phyloP scores from a whole-genome alignment of 169 alveolate genomes.

The Cryptosporidium parvum region DNA sequence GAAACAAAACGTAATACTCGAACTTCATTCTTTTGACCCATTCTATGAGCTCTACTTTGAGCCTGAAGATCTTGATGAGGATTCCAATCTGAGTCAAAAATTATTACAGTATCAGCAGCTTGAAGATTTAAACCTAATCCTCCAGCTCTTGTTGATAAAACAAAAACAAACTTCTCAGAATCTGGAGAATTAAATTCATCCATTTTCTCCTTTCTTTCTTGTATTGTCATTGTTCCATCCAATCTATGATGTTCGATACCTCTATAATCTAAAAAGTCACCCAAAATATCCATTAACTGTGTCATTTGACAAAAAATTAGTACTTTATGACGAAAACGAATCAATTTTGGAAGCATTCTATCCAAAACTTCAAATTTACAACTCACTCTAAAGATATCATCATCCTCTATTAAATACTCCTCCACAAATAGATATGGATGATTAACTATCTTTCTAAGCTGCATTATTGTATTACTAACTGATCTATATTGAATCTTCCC shows the following conservation, averaged over 20 bases:
- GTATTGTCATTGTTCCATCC: conserved; percentile 93
- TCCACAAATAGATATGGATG: conserved; percentile 93
- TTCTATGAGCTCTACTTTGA: conserved; percentile 93
- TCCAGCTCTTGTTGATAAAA: conserved; percentile 82
- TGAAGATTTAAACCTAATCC: conserved; percentile 94
- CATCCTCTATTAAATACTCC: conserved; percentile 83
- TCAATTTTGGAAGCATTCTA: conserved; percentile 91
- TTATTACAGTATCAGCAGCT: conserved; percentile 95
- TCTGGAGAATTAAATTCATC: conserved; percentile 82
- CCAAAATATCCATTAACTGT: conserved; percentile 91
- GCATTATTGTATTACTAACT: conserved; percentile 92
- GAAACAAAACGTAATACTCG: conserved; percentile 90
- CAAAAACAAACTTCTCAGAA: conserved; percentile 77
- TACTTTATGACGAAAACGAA: conserved; percentile 88
- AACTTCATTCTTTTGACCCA: conserved; percentile 94
- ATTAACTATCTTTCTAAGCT: conserved; percentile 92
- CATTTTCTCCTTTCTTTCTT: conserved; percentile 88
- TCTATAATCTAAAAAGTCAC: conserved; percentile 86
- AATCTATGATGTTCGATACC: conserved; percentile 88
- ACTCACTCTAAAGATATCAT: conserved; percentile 89
- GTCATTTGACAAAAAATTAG: conserved; percentile 95
- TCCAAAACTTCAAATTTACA: conserved; percentile 95
- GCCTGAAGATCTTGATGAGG: conserved; percentile 95
- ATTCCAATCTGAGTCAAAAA: conserved; percentile 95
- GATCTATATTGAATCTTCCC: conserved; percentile 81